Conservation (phyloP, 306 rosid genomes). For the Cicer arietinum region DNA sequence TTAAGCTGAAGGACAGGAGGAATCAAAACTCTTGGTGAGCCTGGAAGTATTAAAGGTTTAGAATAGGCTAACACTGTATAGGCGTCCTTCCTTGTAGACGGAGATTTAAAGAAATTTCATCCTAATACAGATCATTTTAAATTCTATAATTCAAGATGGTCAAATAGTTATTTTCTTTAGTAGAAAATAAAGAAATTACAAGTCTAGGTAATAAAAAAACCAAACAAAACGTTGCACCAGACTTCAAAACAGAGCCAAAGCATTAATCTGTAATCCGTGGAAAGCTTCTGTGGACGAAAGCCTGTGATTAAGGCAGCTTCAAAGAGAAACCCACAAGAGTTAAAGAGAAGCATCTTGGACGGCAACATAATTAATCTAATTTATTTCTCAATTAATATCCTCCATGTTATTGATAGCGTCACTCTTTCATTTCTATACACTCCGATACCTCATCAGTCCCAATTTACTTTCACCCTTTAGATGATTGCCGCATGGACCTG, state of each 20-base stretch:
- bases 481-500: slow-evolving; percentile 15
- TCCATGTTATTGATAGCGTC: slow-evolving; percentile 2
- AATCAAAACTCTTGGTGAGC: no score
- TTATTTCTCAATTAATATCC: slow-evolving; percentile 15
- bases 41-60: no score
- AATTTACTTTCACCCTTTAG: slow-evolving; percentile 26
- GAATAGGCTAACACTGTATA: background rate
- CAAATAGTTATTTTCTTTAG: background rate
- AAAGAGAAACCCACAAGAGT: background rate
- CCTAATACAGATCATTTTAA: background rate
- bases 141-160: slow-evolving; percentile 5
- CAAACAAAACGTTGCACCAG: background rate
- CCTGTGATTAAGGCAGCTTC: slow-evolving; percentile 1
- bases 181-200: background rate
- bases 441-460: background rate
- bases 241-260: background rate
- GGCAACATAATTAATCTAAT: background rate
- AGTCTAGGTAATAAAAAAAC: background rate
- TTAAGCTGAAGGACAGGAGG: no score
- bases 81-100: background rate
- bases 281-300: slow-evolving; percentile 26
- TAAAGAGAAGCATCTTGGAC: background rate
- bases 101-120: slow-evolving; percentile 12
- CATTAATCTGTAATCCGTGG: background rate
- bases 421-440: slow-evolving; percentile 16